Evolutionary conservation across 2,329 filamentous ascomycete genomes (phyloP).

Genomic region (Aspergillus terreus): DNA sequence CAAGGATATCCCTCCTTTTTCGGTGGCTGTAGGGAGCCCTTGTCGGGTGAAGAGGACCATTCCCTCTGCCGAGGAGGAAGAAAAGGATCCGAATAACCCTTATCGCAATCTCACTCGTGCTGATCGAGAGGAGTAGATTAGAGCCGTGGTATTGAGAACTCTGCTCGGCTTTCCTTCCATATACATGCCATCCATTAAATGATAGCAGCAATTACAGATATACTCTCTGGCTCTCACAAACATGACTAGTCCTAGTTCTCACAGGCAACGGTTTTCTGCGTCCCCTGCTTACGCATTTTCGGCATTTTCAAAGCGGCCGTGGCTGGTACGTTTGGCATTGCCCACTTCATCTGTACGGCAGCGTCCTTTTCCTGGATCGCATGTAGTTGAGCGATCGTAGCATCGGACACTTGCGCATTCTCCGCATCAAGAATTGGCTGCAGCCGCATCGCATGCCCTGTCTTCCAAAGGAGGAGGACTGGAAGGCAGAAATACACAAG

Average conservation of each 20-base stretch:
- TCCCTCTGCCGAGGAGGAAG: slow-evolving; percentile 21
- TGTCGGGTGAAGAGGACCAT: slow-evolving; percentile 23
- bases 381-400: slow-evolving; percentile 2
- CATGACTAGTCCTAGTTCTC: too few species aligned
- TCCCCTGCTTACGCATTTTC: neutral
- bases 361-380: neutral
- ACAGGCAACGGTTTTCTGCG: neutral
- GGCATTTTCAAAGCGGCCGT: neutral
- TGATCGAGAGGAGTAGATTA: slow-evolving; percentile 4
- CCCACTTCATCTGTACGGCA: neutral
- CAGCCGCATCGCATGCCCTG: slow-evolving; percentile 16
- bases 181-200: too few species aligned
- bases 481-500: neutral
- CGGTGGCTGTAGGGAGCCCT: slow-evolving; percentile 27
- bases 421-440: slow-evolving; percentile 14
- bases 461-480: slow-evolving; percentile 6
- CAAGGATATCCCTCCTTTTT: slow-evolving; percentile 31
- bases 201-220: too few species aligned
- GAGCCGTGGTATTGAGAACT: too few species aligned
- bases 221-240: too few species aligned
- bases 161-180: too few species aligned
- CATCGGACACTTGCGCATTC: slow-evolving; percentile 4
- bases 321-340: neutral
- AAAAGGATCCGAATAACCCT: slow-evolving; percentile 19
- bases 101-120: slow-evolving; percentile 19